Conservation (phyloP, 2,329 filamentous ascomycete species). For the Rhinocladiella mackenziei region DNA sequence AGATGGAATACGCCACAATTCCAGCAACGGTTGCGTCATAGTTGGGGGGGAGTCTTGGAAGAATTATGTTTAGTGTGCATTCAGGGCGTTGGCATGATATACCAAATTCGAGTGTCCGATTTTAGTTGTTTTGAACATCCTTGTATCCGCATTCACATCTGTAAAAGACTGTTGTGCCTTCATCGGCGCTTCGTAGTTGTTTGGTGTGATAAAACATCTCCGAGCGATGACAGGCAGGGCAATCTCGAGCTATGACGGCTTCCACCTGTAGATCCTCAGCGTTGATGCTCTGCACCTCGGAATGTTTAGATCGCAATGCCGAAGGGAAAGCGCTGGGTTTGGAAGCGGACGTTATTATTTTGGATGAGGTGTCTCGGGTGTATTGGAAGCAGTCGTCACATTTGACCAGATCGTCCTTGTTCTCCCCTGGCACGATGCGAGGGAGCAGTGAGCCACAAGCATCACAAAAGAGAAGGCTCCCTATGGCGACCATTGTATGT, state of each 20-base stretch:
- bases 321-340: conserved; percentile 90
- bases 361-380: conserved; percentile 75
- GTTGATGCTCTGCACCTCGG: conserved; percentile 77
- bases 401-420: conserved; percentile 64
- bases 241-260: conserved; percentile 64
- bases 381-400: conserved; percentile 84
- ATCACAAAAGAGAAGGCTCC: conserved; percentile 86
- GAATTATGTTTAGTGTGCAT: conserved; percentile 10
- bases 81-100: conserved; percentile 5
- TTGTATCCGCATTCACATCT: conserved; percentile 81
- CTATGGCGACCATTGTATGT: conserved; percentile 73
- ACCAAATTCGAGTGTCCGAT: not conserved
- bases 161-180: conserved; percentile 90
- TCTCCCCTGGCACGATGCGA: conserved; percentile 62
- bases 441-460: conserved; percentile 90
- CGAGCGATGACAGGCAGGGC: conserved; percentile 73
- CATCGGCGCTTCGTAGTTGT: conserved; percentile 87
- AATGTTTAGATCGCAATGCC: conserved; percentile 75
- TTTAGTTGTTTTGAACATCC: conserved; percentile 42
- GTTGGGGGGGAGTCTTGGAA: conserved; percentile 1
- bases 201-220: conserved; percentile 82
- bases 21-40: conserved; percentile 43
- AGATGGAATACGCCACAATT: conserved; percentile 87
- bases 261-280: conserved; percentile 73
- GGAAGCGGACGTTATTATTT: conserved; percentile 74